Base-by-base conservation (phyloP, 2,329 filamentous ascomycete species). In the Aspergillus quadrilineatus region DNA sequence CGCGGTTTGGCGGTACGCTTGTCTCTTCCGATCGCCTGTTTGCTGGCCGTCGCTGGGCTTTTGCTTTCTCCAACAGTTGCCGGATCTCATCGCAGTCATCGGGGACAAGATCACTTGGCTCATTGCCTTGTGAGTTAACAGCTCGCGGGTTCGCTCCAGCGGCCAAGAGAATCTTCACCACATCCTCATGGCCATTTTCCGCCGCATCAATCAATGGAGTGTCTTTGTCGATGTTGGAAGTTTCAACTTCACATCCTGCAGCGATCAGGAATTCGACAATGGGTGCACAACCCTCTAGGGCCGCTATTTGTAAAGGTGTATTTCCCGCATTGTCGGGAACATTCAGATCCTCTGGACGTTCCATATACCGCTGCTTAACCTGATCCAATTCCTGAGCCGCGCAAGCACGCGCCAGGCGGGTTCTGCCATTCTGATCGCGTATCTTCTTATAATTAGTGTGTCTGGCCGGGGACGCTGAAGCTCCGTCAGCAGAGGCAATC, bases 181-280 rank as follows among this genome's bases (percentile, higher is more conserved):
- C 93, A 15, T 89, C 89, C 6, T 96, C 72, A 69, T 99, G 92
- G 1, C 90, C 90, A 67, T 99, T 99, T 65, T 97, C 94, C 29
- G 97, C 92, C 4, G 94, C 94, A 77, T 99, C 94, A 53, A 99
- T 88, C 36, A 99, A 82, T 29, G 94, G 94, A 0, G 94, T 97
- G 67, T 99, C 94, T 67, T 90, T 91, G 65, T 92, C 88, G 56
- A 85, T 84, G 56, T 86, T 86, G 66, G 90, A 87, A 49, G 82
- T 93, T 67, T 97, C 89, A 45, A 94, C 82, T 54, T 90, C 88
- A 74, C 92, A 96, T 34, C 90, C 90, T 60, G 90, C 87, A 7
- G 90, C 85, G 60, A 99, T 86, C 39, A 99, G 78, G 52, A 96
- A 88, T 69, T 89, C 87, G 39, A 97, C 94, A 55, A 97, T 92